Base-by-base conservation (phyloP, 306 rosid species). In the Mimosa bimucronata region DNA sequence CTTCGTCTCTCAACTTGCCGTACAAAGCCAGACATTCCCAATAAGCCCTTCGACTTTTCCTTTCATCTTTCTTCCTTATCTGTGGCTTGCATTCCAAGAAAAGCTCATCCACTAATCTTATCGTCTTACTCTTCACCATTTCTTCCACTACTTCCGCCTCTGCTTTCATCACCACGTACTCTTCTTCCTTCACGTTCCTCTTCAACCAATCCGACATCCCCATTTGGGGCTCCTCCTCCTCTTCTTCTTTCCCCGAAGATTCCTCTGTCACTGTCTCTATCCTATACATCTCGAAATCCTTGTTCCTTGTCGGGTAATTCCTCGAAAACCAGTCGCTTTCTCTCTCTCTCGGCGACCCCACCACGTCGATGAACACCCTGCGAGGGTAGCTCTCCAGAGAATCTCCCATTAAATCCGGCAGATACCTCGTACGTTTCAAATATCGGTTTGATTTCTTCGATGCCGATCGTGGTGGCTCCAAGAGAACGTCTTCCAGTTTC, bases 1-100 rank as follows among this genome's bases (percentile, higher is more conserved):
- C 97, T 82, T 90, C 92, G 50, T 94, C 98, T 21, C 91, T 87
- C 15, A 94, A 86, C 73, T 73, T 87, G 0, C 98, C 97, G 40
- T 94, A 94, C 81, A 94, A 50, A 0, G 97, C 97, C 87, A 94
- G 83, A 65, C 97, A 94, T 69, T 92, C 89, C 97, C 98, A 94
- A 57, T 94, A 94, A 66, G 98, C 92, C 74, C 92, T 87, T 6
- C 84, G 37, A 9, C 84, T 81, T 19, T 77, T 83, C 12, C 25
- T 44, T 6, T 53, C 26, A n/a, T 52, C 52, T 13, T 1, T 15
- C 44, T 71, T 77, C 50, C 75, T 79, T 26, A 60, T 14, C 13
- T 86, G 78, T 46, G 92, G 91, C 83, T 89, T 90, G 89, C 97
- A 94, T 12, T 90, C 95, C 88, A 94, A 84, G 95, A 94, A 94